These are phyloP conservation scores for Blastocladiella emersonii DNA, from an alignment of 371 early-diverging fungal species.

Conservation along the genomic window DNA sequence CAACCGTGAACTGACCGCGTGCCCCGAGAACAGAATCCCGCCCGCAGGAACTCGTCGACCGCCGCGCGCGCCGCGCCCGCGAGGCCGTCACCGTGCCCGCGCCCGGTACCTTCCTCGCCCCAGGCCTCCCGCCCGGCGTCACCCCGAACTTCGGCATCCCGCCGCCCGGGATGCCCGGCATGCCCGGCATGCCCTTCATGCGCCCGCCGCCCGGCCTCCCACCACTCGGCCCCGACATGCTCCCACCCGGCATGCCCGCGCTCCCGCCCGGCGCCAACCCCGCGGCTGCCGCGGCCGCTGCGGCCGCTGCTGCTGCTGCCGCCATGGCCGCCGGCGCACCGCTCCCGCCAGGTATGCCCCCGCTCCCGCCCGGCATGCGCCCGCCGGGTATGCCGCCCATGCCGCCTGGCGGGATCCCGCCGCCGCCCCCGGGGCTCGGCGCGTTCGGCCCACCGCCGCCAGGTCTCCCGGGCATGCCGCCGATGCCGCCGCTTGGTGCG, in stretches of 20 bases:
- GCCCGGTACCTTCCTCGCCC: too few relatives aligned
- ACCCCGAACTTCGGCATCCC: too few relatives aligned
- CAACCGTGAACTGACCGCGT: not conserved
- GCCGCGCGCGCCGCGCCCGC: not conserved
- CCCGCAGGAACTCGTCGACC: not conserved
- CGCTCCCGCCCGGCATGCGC: not conserved
- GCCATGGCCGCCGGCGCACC: not conserved
- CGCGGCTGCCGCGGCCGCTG: too few relatives aligned
- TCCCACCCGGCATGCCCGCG: too few relatives aligned
- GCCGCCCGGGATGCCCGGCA: too few relatives aligned
- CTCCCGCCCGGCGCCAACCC: too few relatives aligned
- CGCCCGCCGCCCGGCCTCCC: too few relatives aligned
- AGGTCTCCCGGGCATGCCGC: not conserved
- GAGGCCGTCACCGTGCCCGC: too few relatives aligned
- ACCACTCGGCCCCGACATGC: too few relatives aligned
- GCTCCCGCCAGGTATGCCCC: not conserved
- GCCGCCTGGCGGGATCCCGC: not conserved
- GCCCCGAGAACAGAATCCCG: not conserved
- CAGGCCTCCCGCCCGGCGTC: too few relatives aligned
- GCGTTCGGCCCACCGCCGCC: too few relatives aligned
- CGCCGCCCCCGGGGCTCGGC: not conserved
- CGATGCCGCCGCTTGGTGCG: not conserved
- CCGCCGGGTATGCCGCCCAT: not conserved
- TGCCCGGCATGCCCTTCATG: too few relatives aligned
- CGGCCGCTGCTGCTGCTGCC: not conserved